Evolutionary conservation across 2,329 filamentous ascomycete species (phyloP).

Genomic region (Ceratocystis albifundus): DNA sequence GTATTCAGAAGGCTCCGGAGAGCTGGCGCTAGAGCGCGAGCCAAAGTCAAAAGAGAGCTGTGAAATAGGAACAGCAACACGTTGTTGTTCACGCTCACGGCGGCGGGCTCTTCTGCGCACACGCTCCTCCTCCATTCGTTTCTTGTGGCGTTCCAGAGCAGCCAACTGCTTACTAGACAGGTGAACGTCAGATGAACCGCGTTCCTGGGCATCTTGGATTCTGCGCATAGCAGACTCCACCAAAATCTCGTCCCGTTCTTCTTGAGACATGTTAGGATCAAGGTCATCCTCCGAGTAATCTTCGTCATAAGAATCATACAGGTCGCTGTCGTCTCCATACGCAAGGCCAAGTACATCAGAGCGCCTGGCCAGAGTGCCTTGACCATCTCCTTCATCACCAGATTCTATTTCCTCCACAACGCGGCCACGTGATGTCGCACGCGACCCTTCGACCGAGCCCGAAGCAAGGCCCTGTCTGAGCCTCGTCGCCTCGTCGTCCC

Average conservation of each 20-base stretch:
- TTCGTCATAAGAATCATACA: constrained; percentile 25
- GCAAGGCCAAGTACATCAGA: constrained; percentile 17
- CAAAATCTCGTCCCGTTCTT: constrained; percentile 60
- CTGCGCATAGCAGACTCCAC: constrained; percentile 68
- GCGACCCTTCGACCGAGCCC: constrained; percentile 10
- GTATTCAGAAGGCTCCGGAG: constrained; percentile 17
- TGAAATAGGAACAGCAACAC: constrained; percentile 43
- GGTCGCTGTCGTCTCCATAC: constrained; percentile 21
- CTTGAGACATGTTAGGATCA: constrained; percentile 43
- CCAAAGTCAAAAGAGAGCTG: constrained; percentile 31
- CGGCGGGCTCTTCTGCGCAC: constrained; percentile 27
- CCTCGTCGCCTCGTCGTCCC: constrained; percentile 22
- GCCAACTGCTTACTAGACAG: constrained; percentile 70
- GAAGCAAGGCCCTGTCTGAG: constrained; percentile 6
- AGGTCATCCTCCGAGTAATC: constrained; percentile 40
- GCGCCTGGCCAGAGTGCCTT: constrained; percentile 21
- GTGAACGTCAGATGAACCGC: constrained; percentile 67
- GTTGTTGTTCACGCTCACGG: constrained; percentile 33
- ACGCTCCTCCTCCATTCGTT: constrained; percentile 44
- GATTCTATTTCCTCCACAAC: constrained; percentile 57
- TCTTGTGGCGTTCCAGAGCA: constrained; percentile 58
- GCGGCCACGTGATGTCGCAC: constrained; percentile 31
- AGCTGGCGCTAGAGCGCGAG: constrained; percentile 11
- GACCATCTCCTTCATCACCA: constrained; percentile 36
- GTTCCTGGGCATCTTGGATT: constrained; percentile 64